Percentiles rank a stretch among this genome's conserved stretches.
phyloP scores from a whole-genome alignment of 139 green algal genomes.

The Chlorella sp. region DNA sequence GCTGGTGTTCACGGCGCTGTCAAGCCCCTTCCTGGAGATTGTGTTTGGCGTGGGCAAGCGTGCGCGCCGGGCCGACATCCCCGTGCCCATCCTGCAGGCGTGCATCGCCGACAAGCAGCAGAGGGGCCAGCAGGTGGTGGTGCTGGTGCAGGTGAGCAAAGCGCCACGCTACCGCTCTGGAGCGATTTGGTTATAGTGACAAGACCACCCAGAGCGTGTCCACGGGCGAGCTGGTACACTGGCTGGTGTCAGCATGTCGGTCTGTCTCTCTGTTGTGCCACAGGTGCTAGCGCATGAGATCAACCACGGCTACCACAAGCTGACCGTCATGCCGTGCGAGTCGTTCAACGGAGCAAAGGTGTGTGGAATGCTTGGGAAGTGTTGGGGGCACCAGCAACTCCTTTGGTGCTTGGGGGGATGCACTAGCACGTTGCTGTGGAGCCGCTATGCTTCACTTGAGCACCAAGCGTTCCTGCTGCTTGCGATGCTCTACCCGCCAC shows the following conservation, averaged over 20 bases:
- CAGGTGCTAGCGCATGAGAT: slow-evolving; percentile 63
- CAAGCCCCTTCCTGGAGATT: slow-evolving; percentile 56
- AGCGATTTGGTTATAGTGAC: too few relatives aligned
- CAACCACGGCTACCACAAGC: slow-evolving; percentile 64
- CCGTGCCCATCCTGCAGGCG: slow-evolving; percentile 32
- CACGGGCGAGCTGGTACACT: too few relatives aligned
- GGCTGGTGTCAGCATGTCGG: too few relatives aligned
- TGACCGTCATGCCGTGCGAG: slow-evolving; percentile 40
- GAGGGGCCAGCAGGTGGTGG: slow-evolving; percentile 34
- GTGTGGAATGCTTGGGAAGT: too few relatives aligned
- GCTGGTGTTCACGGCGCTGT: slow-evolving; percentile 61
- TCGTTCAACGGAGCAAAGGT: slow-evolving; percentile 35
- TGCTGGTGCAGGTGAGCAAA: slow-evolving; percentile 55
- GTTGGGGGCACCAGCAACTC: too few relatives aligned
- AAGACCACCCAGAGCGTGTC: too few relatives aligned
- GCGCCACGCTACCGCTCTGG: too few relatives aligned
- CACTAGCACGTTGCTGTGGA: too few relatives aligned
- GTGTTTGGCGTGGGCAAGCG: slow-evolving; percentile 35
- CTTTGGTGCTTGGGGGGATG: too few relatives aligned
- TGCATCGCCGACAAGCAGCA: slow-evolving; percentile 36
- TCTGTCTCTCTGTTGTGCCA: too few relatives aligned
- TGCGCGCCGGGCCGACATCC: slow-evolving; percentile 13
- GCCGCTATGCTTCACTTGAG: too few relatives aligned
- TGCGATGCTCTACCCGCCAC: slow-evolving; percentile 24
- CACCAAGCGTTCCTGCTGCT: too few relatives aligned